These are phyloP conservation scores for Penicillium capsulatum DNA, from an alignment of 2,329 filamentous ascomycete genomes.

Conservation along the genomic window DNA sequence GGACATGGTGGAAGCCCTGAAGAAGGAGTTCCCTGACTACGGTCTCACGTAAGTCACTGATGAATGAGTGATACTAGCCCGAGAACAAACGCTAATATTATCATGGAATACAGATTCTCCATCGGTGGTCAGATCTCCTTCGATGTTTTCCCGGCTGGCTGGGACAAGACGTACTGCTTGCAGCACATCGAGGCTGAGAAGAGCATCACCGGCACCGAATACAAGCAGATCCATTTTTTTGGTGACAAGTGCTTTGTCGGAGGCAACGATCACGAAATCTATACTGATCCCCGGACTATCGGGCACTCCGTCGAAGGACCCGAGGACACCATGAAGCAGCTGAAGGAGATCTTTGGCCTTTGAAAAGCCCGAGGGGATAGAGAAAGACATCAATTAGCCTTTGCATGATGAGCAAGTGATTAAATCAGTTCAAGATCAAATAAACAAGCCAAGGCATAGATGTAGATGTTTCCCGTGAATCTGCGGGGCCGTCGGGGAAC, in stretches of 20 bases:
- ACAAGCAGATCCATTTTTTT: conserved; percentile 93
- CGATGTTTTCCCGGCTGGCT: conserved; percentile 92
- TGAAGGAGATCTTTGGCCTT: conserved; percentile 77
- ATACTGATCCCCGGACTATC: conserved; percentile 70
- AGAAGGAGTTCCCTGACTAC: conserved; percentile 75
- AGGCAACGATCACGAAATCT: conserved; percentile 97
- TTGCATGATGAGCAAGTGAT: conserved; percentile 10
- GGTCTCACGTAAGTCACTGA: conserved; percentile 69
- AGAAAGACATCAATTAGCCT: too few species aligned
- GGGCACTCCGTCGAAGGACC: conserved; percentile 80
- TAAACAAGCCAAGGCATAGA: too few species aligned
- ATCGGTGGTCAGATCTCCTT: conserved; percentile 98
- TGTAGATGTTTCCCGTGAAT: conserved; percentile 10
- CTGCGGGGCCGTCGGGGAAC: conserved; percentile 8
- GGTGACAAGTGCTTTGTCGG: conserved; percentile 90
- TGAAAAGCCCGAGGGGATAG: too few species aligned
- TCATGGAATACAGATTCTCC: conserved; percentile 60
- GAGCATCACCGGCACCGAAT: conserved; percentile 59
- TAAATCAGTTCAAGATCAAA: too few species aligned
- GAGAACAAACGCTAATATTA: conserved; percentile 2
- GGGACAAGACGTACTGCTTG: conserved; percentile 99
- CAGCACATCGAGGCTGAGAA: conserved; percentile 79
- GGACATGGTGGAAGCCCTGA: conserved; percentile 70
- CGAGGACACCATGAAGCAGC: conserved; percentile 71
- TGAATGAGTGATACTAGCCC: not conserved